Conservation (phyloP, 345 rosid species). For the Schrenkiella parvula region DNA sequence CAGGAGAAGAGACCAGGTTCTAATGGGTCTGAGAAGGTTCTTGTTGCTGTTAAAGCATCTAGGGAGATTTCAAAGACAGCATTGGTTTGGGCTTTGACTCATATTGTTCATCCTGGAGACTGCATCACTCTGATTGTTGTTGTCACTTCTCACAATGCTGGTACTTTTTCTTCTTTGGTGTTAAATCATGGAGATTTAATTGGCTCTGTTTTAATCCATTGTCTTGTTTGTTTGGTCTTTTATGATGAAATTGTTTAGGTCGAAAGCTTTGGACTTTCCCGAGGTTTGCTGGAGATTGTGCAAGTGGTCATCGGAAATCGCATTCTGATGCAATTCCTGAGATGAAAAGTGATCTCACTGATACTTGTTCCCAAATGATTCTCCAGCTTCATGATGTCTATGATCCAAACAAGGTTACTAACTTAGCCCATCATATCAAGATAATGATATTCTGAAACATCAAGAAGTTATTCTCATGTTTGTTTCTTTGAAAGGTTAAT, state of each 20-base stretch:
- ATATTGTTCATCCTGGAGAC: slow-evolving; percentile 92
- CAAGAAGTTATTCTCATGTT: background rate
- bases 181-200: background rate
- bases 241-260: slow-evolving; percentile 39
- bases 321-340: slow-evolving; percentile 60
- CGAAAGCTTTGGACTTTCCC: slow-evolving; percentile 90
- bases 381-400: slow-evolving; percentile 96
- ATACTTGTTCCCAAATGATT: slow-evolving; percentile 97
- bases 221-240: background rate
- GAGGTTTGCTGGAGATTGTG: slow-evolving; percentile 91
- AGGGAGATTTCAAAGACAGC: slow-evolving; percentile 93
- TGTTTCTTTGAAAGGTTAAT: slow-evolving; percentile 49
- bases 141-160: slow-evolving; percentile 65
- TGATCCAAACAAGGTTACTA: slow-evolving; percentile 78
- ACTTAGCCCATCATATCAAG: background rate
- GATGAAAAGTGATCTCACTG: slow-evolving; percentile 69
- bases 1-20: slow-evolving; percentile 42
- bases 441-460: background rate
- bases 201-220: background rate
- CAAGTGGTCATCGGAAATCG: slow-evolving; percentile 67
- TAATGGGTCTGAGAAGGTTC: slow-evolving; percentile 66
- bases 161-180: slow-evolving; percentile 34
- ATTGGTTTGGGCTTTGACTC: slow-evolving; percentile 96
- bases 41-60: slow-evolving; percentile 95
- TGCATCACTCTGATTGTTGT: slow-evolving; percentile 90